phyloP scores from a whole-genome alignment of 495 filamentous ascomycete genomes.

The Talaromyces proteolyticus region DNA sequence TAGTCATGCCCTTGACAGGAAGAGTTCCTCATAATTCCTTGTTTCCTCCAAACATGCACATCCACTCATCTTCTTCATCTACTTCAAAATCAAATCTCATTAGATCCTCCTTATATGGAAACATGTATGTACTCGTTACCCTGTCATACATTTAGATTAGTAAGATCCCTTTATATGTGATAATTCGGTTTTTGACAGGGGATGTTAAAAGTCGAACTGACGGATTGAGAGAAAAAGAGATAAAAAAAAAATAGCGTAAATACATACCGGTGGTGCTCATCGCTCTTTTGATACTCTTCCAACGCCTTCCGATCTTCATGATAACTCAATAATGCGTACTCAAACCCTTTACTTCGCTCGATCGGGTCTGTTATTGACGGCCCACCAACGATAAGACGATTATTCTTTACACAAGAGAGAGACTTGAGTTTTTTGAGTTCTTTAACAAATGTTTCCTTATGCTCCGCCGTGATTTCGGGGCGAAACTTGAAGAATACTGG shows the following conservation, averaged over 20 bases:
- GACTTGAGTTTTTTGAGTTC: slow-evolving; percentile 26
- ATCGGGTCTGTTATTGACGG: slow-evolving; percentile 28
- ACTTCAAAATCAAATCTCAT: slow-evolving; percentile 34
- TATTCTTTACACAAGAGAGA: slow-evolving; percentile 22
- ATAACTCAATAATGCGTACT: slow-evolving; percentile 29
- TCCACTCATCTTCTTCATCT: slow-evolving; percentile 21
- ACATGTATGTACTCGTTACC: slow-evolving; percentile 26
- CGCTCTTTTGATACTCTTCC: slow-evolving; percentile 25
- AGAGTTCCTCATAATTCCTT: not conserved
- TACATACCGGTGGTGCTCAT: slow-evolving; percentile 27
- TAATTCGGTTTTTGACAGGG: no score
- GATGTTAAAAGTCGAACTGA: no score
- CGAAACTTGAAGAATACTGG: slow-evolving; percentile 31
- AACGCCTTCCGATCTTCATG: slow-evolving; percentile 23
- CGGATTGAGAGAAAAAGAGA: not conserved
- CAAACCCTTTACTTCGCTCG: slow-evolving; percentile 29
- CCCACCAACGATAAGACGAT: slow-evolving; percentile 27
- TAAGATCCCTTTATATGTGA: not conserved
- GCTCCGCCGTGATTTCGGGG: slow-evolving; percentile 19
- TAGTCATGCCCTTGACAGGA: no score
- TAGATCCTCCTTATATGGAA: slow-evolving; percentile 30
- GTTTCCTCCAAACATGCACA: slow-evolving; percentile 6
- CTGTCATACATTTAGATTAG: slow-evolving; percentile 9
- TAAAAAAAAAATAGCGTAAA: not conserved
- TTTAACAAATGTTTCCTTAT: slow-evolving; percentile 23